Conservation (phyloP, 345 rosid genomes). For the Hypericum androsaemum region DNA sequence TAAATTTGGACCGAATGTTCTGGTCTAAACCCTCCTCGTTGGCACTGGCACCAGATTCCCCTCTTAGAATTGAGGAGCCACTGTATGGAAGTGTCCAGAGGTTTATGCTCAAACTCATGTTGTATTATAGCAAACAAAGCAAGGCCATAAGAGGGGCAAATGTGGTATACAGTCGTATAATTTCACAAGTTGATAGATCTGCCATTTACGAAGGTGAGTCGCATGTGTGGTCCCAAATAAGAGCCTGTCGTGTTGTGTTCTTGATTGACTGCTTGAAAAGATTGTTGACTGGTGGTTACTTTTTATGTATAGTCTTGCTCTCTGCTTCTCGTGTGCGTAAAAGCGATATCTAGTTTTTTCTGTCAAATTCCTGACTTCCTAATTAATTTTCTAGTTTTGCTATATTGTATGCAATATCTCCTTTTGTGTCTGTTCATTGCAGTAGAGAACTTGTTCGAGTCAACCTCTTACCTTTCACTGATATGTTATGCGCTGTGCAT, state of each 20-base stretch:
- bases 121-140: conserved; percentile 92
- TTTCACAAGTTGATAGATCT: conserved; percentile 68
- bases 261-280: too few species aligned
- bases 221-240: too few species aligned
- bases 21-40: conserved; percentile 79
- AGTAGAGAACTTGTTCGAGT: too few species aligned
- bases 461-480: neutral
- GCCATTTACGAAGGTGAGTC: conserved; percentile 65
- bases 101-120: conserved; percentile 47
- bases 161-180: conserved; percentile 52
- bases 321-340: too few species aligned
- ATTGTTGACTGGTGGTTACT: too few species aligned
- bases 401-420: too few species aligned
- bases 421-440: too few species aligned
- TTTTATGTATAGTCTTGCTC: too few species aligned
- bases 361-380: too few species aligned
- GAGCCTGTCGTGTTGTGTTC: too few species aligned
- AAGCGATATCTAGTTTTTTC: too few species aligned
- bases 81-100: conserved; percentile 50
- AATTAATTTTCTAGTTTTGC: too few species aligned
- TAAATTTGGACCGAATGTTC: conserved; percentile 70
- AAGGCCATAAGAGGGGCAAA: conserved; percentile 75
- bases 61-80: conserved; percentile 68
- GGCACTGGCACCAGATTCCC: conserved; percentile 65
- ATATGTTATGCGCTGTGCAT: neutral